Base-by-base conservation (phyloP, 75 land plant genomes). In the Chamaecyparis obtusa region DNA sequence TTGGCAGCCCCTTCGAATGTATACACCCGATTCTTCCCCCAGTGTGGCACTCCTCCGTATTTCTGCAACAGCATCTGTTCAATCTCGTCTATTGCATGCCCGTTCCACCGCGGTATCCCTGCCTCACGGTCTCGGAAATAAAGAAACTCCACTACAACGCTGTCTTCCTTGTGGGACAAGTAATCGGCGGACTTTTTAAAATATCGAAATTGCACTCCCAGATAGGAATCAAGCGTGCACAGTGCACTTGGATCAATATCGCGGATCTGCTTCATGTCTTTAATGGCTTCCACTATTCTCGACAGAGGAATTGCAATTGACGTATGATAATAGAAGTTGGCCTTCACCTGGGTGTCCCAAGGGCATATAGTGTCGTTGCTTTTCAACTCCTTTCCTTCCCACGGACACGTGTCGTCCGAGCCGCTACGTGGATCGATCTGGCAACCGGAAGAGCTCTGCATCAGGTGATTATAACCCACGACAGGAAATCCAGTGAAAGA, bases 401-500 rank as follows among this genome's bases (percentile, higher is more conserved):
- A 82, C 74, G 85, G 56, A 17, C 67, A 84, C 13, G 15, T 13
- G 24, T 6, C 10, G 11, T 33, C 36, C 36, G 43, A n/a, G 15
- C 16, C 36, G 43, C 77, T 32, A 15, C 55, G 55, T 13, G 55
- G 55, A 51, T 51, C 16, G 55, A 51, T 51, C 55, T 51, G 88
- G 91, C 91, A 91, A 51, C 55, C 55, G 16, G 55, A 51, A 14
- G 55, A 51, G 13, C 55, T 51, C 55, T 51, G 55, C 55, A 30
- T 86, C 33, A 21, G 55, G 51, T 91, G 83, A 36, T 87, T 86
- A 44, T 33, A 86, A 1, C 92, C 92, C 1, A 91, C 84, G 10
- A 91, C 88, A 2, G 92, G 92, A 44, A 72, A 91, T 35, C 91
- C 88, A n/a, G 32, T 56, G 86, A 91, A 91, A 3, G n/a, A 21